Percentiles rank a stretch among this genome's conserved stretches.
phyloP scores from a whole-genome alignment of 805 yeast genomes.

The Wickerhamiella australiensis region DNA sequence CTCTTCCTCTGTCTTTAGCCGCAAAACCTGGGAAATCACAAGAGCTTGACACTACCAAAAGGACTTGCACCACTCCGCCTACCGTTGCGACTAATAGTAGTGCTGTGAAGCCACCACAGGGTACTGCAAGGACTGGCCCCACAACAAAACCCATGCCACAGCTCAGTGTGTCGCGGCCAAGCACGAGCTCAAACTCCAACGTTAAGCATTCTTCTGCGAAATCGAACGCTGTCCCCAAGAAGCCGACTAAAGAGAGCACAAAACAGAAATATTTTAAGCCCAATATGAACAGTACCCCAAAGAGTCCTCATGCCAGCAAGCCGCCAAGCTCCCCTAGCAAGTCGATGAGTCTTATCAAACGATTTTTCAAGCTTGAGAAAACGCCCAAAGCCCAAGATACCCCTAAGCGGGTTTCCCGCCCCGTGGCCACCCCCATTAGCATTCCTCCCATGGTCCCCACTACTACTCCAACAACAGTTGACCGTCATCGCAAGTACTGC shows the following conservation, averaged over 20 bases:
- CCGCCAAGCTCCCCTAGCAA: not conserved
- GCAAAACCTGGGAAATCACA: not conserved
- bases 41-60: not conserved
- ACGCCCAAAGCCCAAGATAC: not conserved
- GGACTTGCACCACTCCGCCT: not conserved
- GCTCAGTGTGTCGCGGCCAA: too few relatives aligned
- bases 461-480: not conserved
- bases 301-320: not conserved
- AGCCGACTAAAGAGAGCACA: not conserved
- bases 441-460: not conserved
- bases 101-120: not conserved
- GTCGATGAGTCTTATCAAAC: not conserved
- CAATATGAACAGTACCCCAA: not conserved
- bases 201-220: too few relatives aligned
- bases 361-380: not conserved
- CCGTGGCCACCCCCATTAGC: not conserved
- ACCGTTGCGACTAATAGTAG: not conserved
- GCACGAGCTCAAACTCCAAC: too few relatives aligned
- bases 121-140: not conserved
- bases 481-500: conserved; percentile 2
- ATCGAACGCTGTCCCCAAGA: too few relatives aligned
- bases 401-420: not conserved
- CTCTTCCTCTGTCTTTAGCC: not conserved
- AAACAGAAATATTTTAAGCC: not conserved
- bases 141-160: not conserved